Base-by-base conservation (phyloP, 129 eudicot species). In the Saposhnikovia divaricata region DNA sequence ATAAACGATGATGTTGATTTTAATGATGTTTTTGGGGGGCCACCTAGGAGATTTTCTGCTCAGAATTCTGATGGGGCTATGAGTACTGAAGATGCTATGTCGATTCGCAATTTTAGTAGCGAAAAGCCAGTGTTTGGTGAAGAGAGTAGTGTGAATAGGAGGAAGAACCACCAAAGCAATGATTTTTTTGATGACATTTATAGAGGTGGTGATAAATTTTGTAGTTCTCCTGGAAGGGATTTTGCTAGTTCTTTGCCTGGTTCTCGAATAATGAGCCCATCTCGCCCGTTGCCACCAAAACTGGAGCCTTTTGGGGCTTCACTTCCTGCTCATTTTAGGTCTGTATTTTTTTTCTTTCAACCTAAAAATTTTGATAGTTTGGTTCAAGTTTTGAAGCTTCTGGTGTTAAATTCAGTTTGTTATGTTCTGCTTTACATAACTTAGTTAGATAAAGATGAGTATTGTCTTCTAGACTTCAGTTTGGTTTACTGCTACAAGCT, bases 11-110 rank as follows among this genome's bases (percentile, higher is more conserved):
- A 96, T 19, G 87, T 92, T 53, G 97, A 96, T 83, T 96, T 96
- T 74, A 86, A 88, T 69, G 99, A 96, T 48, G 99, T 96, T 37
- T 96, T 96, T 59, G 99, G 99, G 1, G 99, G 99, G 44, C 99
- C 99, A 46, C 99, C 97, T 10, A 84, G 93, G 87, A 86, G 97
- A 21, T 81, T 78, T 77, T 86, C 96, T 65, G 59, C 43, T 73
- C 96, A 87, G 78, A 90, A 87, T 80, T 87, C 81, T 82, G 83
- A 40, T 27, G 78, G 78, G 78, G 42, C n/a, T 3, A 45, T 45
- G 77, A 46, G 48, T 25, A 78, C 71, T 34, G 85, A 87, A 65
- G 84, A 78, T 11, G 40, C 51, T 13, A 78, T 4, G 53, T 57
- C 48, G 37, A 81, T 89, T 10, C 68, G 84, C 45, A 78, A 55